Percentiles rank a stretch among this genome's conserved stretches.
phyloP scores from a whole-genome alignment of 2,329 filamentous ascomycete species.

The Penicillium brasilianum region DNA sequence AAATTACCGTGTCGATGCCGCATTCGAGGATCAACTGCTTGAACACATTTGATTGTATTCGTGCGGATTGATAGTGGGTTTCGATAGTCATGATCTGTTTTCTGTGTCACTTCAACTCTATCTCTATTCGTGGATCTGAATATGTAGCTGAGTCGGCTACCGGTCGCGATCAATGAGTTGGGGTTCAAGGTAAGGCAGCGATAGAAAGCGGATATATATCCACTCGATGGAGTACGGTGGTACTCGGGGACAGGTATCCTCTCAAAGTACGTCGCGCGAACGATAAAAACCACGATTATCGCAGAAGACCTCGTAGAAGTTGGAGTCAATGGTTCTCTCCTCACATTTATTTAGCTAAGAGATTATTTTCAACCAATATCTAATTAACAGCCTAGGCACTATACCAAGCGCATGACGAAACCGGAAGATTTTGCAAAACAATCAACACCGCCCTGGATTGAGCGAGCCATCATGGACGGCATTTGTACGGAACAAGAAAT shows the following conservation, averaged over 20 bases:
- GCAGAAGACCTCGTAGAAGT: too few relatives aligned
- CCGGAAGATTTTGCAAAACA: neutral
- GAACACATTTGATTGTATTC: slow-evolving; percentile 66
- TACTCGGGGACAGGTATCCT: too few relatives aligned
- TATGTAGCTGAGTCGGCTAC: neutral
- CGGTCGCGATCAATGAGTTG: neutral
- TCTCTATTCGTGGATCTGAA: neutral
- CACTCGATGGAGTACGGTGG: too few relatives aligned
- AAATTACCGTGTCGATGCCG: slow-evolving; percentile 65
- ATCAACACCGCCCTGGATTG: neutral
- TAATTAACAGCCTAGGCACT: neutral
- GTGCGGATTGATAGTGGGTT: slow-evolving; percentile 3
- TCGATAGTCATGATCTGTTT: slow-evolving; percentile 15
- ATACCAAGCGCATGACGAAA: neutral
- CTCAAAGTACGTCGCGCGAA: too few relatives aligned
- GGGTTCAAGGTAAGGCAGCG: too few relatives aligned
- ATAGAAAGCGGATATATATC: too few relatives aligned
- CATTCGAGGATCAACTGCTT: slow-evolving; percentile 72
- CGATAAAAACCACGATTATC: too few relatives aligned
- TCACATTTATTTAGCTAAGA: neutral
- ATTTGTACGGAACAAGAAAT: neutral
- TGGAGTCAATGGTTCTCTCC: too few relatives aligned
- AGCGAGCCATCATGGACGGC: neutral
- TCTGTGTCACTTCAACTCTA: neutral
- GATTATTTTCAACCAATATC: neutral